Evolutionary conservation across 2,329 filamentous ascomycete genomes (phyloP).

Genomic region (Nemania abortiva): DNA sequence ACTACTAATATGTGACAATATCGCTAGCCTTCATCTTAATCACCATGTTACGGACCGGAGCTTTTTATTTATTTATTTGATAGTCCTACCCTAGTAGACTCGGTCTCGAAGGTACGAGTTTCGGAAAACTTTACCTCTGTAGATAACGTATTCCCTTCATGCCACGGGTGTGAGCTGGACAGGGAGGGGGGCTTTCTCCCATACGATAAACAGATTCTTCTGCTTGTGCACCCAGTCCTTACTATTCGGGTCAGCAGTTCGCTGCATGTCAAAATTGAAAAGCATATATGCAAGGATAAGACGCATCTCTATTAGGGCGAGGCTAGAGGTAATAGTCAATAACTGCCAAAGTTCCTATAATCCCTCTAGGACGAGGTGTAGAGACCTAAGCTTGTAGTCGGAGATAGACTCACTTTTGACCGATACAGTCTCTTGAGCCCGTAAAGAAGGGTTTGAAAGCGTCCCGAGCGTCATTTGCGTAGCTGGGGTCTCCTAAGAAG

Average conservation of each 20-base stretch:
- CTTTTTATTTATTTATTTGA: background rate
- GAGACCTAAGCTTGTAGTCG: too few relatives aligned
- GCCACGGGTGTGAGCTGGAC: slow-evolving; percentile 7
- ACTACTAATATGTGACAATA: too few relatives aligned
- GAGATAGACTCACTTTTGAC: background rate
- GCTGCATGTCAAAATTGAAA: slow-evolving; percentile 20
- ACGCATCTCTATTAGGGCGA: slow-evolving; percentile 21
- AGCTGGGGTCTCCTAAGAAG: background rate
- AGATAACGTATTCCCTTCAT: background rate
- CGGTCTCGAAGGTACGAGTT: background rate
- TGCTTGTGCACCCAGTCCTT: slow-evolving; percentile 23
- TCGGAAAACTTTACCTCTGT: background rate
- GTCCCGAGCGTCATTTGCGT: background rate
- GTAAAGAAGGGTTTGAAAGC: background rate
- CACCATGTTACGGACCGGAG: too few relatives aligned
- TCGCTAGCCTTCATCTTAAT: too few relatives aligned
- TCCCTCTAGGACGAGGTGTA: background rate
- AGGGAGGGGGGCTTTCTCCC: slow-evolving; percentile 13
- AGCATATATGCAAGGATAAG: slow-evolving; percentile 16
- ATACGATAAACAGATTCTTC: slow-evolving; percentile 19
- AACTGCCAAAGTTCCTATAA: background rate
- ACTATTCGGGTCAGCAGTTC: slow-evolving; percentile 2
- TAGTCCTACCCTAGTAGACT: background rate
- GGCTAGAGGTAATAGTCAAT: slow-evolving; percentile 1
- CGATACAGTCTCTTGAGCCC: background rate